A percentile compares a stretch with the other conserved stretches of the same genome.
Conservation (phyloP, 768 basidiomycete species). For the Trametes coccinea region DNA sequence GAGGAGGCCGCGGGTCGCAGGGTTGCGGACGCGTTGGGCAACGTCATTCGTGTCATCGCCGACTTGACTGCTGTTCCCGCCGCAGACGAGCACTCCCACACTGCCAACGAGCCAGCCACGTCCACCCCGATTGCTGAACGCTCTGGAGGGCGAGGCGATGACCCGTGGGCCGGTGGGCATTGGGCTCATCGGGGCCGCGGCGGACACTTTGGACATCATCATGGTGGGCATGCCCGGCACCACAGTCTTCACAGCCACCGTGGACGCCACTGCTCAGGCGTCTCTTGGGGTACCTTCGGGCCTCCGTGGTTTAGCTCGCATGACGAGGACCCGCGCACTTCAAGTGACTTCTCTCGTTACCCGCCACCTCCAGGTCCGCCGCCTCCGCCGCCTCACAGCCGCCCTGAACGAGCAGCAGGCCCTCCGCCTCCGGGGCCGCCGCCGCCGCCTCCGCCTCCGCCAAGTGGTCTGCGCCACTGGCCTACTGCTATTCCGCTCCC, state of each 20-base stretch:
- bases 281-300: slow-evolving; percentile 17
- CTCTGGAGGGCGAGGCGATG: not conserved
- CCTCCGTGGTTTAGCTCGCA: slow-evolving; percentile 9
- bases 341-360: slow-evolving; percentile 7
- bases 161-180: not conserved
- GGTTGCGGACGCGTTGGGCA: slow-evolving; percentile 62
- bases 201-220: not conserved
- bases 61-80: slow-evolving; percentile 25
- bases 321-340: not conserved
- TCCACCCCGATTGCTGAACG: slow-evolving; percentile 25
- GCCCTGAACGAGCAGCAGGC: not conserved
- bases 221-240: no score
- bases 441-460: not conserved
- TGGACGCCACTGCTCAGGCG: slow-evolving; percentile 1
- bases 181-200: slow-evolving; percentile 17
- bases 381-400: slow-evolving; percentile 7
- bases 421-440: slow-evolving; percentile 24
- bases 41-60: slow-evolving; percentile 57
- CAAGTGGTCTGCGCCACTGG: slow-evolving; percentile 10
- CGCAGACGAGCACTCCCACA: not conserved
- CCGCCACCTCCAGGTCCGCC: slow-evolving; percentile 16
- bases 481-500: slow-evolving; percentile 5
- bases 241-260: slow-evolving; percentile 1
- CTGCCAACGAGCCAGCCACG: slow-evolving; percentile 17
- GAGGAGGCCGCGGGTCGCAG: slow-evolving; percentile 68